Percentiles rank a stretch among this genome's conserved stretches.
phyloP scores from a whole-genome alignment of 768 basidiomycete species.

The Amanita thiersii region DNA sequence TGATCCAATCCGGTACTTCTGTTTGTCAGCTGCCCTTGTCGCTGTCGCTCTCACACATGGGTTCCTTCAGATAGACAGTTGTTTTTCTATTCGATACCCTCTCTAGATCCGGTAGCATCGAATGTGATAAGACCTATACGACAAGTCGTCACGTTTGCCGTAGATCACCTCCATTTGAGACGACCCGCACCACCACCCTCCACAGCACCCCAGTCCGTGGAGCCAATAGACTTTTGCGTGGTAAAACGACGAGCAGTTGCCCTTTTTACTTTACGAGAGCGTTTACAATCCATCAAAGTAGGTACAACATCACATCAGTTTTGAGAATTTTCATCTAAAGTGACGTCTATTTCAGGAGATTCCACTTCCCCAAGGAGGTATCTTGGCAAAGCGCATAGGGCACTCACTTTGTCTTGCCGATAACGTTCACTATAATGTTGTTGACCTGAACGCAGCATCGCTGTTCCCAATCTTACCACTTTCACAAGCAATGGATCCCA shows the following conservation, averaged over 20 bases:
- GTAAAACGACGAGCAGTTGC: conserved; percentile 61
- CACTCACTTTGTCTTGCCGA: conserved; percentile 69
- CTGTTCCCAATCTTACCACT: conserved; percentile 72
- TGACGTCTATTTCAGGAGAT: conserved; percentile 45
- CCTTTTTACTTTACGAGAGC: conserved; percentile 59
- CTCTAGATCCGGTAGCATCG: conserved; percentile 61
- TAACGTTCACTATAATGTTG: conserved; percentile 61
- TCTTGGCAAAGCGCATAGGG: conserved; percentile 54
- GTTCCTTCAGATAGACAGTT: conserved; percentile 47
- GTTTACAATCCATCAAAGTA: conserved; percentile 55
- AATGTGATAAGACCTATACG: conserved; percentile 67
- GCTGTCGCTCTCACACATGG: conserved; percentile 6
- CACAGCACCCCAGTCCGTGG: conserved; percentile 26
- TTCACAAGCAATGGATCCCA: conserved; percentile 50
- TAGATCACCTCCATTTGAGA: conserved; percentile 69
- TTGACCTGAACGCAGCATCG: conserved; percentile 68
- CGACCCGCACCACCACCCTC: conserved; percentile 36
- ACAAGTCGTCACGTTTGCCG: conserved; percentile 70
- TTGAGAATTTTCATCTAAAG: background rate
- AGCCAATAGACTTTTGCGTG: conserved; percentile 63
- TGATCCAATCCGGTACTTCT: conserved; percentile 67
- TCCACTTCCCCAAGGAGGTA: conserved; percentile 51
- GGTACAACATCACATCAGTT: background rate
- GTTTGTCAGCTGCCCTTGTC: conserved; percentile 10
- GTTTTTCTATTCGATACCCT: conserved; percentile 75